Conservation (phyloP, 2,329 filamentous ascomycete genomes). For the Raffaelea ambrosiae region DNA sequence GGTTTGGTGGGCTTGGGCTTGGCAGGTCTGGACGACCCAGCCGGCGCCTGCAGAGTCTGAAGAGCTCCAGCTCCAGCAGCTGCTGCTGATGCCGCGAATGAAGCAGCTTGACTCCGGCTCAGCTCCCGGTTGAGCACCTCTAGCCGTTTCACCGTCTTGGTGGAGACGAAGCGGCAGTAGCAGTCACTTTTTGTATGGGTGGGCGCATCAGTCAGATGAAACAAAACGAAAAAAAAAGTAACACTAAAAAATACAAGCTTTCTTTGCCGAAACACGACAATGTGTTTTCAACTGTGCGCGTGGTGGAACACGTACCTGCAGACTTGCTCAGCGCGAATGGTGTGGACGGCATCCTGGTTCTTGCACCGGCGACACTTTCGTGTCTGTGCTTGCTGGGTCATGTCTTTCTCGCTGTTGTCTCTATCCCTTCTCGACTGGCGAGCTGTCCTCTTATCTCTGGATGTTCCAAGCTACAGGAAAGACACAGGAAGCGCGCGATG, state of each 20-base stretch:
- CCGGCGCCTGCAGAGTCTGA: too few relatives aligned
- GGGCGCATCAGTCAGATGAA: not conserved
- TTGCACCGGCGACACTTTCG: slow-evolving; percentile 4
- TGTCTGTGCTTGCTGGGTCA: not conserved
- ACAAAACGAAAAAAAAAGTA: not conserved
- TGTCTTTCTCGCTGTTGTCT: too few relatives aligned
- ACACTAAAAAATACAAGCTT: too few relatives aligned
- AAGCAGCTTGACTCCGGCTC: slow-evolving; percentile 16
- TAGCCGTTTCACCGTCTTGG: slow-evolving; percentile 70
- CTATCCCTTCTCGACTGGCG: not conserved
- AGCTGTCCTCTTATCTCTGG: too few relatives aligned
- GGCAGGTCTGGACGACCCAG: slow-evolving; percentile 18
- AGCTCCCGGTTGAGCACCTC: slow-evolving; percentile 39
- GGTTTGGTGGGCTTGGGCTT: slow-evolving; percentile 13
- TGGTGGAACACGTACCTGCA: slow-evolving; percentile 6
- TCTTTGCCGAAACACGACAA: too few relatives aligned
- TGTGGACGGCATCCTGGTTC: not conserved
- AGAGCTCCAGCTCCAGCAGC: not conserved
- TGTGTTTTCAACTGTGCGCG: too few relatives aligned
- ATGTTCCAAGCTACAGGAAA: too few relatives aligned
- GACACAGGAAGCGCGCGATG: too few relatives aligned
- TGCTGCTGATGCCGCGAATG: slow-evolving; percentile 13
- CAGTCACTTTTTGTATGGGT: slow-evolving; percentile 47
- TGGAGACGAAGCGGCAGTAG: slow-evolving; percentile 67
- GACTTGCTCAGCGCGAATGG: slow-evolving; percentile 3